Evolutionary conservation across 345 rosid genomes (phyloP), one percentile per base, ranked within the genome.

Genomic region (Luvunga scandens): DNA sequence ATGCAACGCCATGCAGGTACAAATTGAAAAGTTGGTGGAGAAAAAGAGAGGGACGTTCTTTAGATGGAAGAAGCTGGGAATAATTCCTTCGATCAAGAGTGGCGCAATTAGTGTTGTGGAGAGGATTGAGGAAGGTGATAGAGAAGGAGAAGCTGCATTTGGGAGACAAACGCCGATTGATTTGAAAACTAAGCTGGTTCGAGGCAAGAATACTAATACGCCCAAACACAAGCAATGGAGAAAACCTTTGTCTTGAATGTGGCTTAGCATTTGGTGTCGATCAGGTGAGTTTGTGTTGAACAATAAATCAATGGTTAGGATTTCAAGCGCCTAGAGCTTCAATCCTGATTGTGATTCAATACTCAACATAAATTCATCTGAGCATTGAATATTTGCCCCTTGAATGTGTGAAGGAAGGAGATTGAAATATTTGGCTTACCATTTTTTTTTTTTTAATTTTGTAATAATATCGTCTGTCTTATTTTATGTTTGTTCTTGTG

Each of bases 41-140:
- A 92, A 89, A 80, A 93, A 91, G 86, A 88, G 79, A 78, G 92
- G 97, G 57, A 4, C 57, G 56, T 86, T 91, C 45, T 93, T 95
- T 69, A 86, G 81, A 87, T 93, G 99, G 97, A 91, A 77, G 87
- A 93, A 67, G 80, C 60, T 91, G 21, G 93, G 93, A 48, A 53
- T 90, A 21, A 83, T 84, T 82, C 82, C 91, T 24, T 77, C 94
- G 10, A 65, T 86, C 28, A 87, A 72, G 82, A 86, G 85, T 16
- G 75, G 34, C 8, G 73, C 31, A 16, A 75, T 79, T 14, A 82
- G 82, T 30, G 84, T 84, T 72, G 82, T 77, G 68, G 88, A 89
- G 31, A 87, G 80, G 39, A 77, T 81, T 25, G 87, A 78, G 53
- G 91, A 83, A 13, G 85, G 70, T 65, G 85, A 82, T 7, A 83